Conservation (phyloP, 2,329 filamentous ascomycete genomes). For the Thelonectria rubi region DNA sequence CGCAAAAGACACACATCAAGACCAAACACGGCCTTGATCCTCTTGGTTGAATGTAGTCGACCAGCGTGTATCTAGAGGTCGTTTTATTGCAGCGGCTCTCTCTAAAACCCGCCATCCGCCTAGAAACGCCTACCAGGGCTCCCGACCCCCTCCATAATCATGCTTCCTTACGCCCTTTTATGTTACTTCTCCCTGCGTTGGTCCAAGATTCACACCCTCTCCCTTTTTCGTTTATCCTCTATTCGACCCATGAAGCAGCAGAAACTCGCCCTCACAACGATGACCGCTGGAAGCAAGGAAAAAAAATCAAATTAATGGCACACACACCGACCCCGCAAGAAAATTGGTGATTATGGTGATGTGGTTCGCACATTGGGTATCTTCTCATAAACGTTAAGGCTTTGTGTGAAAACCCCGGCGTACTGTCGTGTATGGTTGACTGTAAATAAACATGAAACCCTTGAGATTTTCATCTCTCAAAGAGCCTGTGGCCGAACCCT, state of each 20-base stretch:
- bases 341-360: slow-evolving; percentile 8
- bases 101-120: not conserved
- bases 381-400: slow-evolving; percentile 13
- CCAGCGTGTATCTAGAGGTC: not conserved
- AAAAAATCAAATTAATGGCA: not conserved
- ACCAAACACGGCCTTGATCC: not conserved
- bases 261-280: not conserved
- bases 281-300: not conserved
- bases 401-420: not conserved
- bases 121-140: slow-evolving; percentile 1
- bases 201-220: not conserved
- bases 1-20: not conserved
- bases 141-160: not conserved
- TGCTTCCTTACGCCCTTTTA: not conserved
- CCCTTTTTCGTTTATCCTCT: not conserved
- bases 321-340: not conserved
- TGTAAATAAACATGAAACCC: slow-evolving; percentile 37
- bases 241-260: not conserved
- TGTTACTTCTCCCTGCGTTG: not conserved
- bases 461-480: slow-evolving; percentile 10
- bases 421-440: slow-evolving; percentile 7
- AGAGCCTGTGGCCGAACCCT: not conserved
- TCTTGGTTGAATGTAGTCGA: slow-evolving; percentile 1
- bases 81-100: not conserved
- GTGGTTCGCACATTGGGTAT: slow-evolving; percentile 19